Evolutionary conservation across 1,284 basidiomycete genomes (phyloP).

Genomic region (Exobasidium rhododendri): DNA sequence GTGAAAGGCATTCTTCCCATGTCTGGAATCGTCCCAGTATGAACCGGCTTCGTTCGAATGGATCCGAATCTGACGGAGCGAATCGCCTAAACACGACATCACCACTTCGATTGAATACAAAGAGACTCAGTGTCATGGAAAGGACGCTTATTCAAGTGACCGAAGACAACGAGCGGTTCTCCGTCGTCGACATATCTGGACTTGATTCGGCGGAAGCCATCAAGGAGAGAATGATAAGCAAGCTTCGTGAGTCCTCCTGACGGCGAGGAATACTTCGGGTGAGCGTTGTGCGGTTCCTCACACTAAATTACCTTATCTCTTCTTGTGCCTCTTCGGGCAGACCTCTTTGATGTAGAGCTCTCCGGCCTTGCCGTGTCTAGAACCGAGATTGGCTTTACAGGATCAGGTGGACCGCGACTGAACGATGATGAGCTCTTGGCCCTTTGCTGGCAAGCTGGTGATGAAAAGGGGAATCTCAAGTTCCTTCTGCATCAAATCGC

Average conservation of each 20-base stretch:
- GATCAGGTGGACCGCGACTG: slow-evolving; percentile 39
- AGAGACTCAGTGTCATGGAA: slow-evolving; percentile 14
- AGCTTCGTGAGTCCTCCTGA: slow-evolving; percentile 39
- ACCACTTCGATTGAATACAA: background rate
- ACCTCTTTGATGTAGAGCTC: slow-evolving; percentile 38
- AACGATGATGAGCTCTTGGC: slow-evolving; percentile 50
- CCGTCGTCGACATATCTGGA: slow-evolving; percentile 52
- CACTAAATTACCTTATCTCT: background rate
- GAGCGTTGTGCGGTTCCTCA: no score
- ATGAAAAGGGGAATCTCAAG: slow-evolving; percentile 51
- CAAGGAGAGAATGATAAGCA: slow-evolving; percentile 49
- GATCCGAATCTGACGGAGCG: background rate
- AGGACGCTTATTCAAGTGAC: slow-evolving; percentile 52
- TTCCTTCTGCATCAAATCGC: slow-evolving; percentile 44
- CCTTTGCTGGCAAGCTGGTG: slow-evolving; percentile 49
- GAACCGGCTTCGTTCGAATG: background rate
- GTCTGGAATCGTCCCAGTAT: background rate
- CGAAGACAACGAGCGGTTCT: slow-evolving; percentile 53
- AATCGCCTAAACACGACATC: background rate
- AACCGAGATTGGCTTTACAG: slow-evolving; percentile 50
- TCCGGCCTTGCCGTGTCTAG: slow-evolving; percentile 39
- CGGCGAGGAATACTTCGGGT: background rate
- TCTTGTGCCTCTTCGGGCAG: no score
- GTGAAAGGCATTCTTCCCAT: background rate
- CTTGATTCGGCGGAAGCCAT: slow-evolving; percentile 45